A percentile compares a stretch with the other conserved stretches of the same genome.
Evolutionary conservation across 805 yeast genomes (phyloP).

Genomic region (Saturnispora gosingensis): DNA sequence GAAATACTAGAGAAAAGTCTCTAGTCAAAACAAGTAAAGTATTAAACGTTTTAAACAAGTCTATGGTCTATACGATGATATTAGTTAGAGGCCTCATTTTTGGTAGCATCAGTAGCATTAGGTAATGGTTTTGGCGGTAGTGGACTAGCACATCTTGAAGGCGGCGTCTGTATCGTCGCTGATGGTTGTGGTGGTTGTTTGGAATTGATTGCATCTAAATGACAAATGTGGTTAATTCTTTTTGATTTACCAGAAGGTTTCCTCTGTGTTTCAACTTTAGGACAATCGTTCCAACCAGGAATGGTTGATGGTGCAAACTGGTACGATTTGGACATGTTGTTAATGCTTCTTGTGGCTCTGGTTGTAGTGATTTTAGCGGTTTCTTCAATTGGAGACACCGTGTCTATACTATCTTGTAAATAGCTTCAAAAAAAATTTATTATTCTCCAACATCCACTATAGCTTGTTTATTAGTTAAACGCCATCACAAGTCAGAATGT

Average conservation of each 20-base stretch:
- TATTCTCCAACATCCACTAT: neutral
- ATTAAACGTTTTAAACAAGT: neutral
- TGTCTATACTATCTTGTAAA: neutral
- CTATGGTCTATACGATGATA: neutral
- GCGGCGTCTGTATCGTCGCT: neutral
- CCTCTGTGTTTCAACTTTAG: slow-evolving; percentile 15
- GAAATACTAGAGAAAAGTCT: slow-evolving; percentile 55
- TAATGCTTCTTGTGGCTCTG: neutral
- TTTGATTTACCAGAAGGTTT: neutral
- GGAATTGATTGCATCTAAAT: slow-evolving; percentile 4
- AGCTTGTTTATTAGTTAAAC: neutral
- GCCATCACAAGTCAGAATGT: slow-evolving; percentile 5
- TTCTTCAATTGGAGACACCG: neutral
- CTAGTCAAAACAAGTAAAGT: neutral
- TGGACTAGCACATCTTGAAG: neutral
- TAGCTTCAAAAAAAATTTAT: neutral
- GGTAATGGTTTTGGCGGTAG: neutral
- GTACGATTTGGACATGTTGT: slow-evolving; percentile 16
- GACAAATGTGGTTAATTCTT: slow-evolving; percentile 5
- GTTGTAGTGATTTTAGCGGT: neutral
- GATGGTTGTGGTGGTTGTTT: neutral
- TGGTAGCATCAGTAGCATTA: neutral
- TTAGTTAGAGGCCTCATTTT: neutral
- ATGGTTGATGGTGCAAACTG: slow-evolving; percentile 21
- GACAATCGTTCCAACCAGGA: slow-evolving; percentile 58